Base-by-base conservation (phyloP, 495 filamentous ascomycete genomes). In the Xylaria longipes region DNA sequence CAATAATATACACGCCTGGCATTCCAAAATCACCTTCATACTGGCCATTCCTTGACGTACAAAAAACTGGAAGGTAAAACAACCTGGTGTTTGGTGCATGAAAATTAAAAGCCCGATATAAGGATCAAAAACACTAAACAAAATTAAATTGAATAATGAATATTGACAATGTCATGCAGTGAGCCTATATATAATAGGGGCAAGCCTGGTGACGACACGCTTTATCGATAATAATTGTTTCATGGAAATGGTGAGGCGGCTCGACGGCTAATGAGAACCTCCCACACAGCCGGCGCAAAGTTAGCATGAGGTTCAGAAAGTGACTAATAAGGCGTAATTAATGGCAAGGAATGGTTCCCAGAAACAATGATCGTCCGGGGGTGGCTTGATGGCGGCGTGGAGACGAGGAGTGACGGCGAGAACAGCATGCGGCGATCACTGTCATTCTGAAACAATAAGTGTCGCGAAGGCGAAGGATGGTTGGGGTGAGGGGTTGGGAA, bases 361-460 rank as follows among this genome's bases (percentile, higher is more conserved):
- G 33, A 33, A 56, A 37, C 29, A 7, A 43, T 56, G 65, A 67
- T 67, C 65, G 46, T 56, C 65, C 35, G 45, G 65, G 65, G 65
- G 33, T 41, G 35, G 33, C 65, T 67, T 54, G 48, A 29, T 27
- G 35, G 43, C 31, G 65, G 48, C 33, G 22, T 37, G 65, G 14
- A 46, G 3, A 29, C 7, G 27, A 31, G 12, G 65, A 43, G 31
- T 68, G 41, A 31, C n/a, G 8, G 65, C 33, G 8, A 33, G 15
- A 22, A 33, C 15, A 58, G 29, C 62, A 33, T 52, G 45, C 9
- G 45, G 29, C 43, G 48, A 56, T 56, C 48, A 8, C 48, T 54
- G 56, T 35, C 29, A 50, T 41, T 37, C 33, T 63, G 57, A 70
- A 70, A 70, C 68, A 20, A 20, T 11, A 63, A 29, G 17, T 27